Conservation (phyloP, 2,329 filamentous ascomycete genomes). For the Hirsutella minnesotensis region DNA sequence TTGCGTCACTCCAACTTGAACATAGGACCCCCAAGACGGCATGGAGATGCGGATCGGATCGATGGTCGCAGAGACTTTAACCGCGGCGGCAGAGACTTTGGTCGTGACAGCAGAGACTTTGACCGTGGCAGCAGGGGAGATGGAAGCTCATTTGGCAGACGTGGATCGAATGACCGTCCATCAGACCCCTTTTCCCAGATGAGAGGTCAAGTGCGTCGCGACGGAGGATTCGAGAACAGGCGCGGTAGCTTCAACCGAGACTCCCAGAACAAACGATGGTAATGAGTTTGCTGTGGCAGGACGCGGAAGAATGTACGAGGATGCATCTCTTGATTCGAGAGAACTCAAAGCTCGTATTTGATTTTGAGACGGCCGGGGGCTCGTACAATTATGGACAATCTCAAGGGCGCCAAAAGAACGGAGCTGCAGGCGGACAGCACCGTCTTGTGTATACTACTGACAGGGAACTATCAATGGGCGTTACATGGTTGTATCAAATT, state of each 20-base stretch:
- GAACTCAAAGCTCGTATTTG: not conserved
- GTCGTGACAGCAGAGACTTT: not conserved
- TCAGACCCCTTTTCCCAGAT: slow-evolving; percentile 16
- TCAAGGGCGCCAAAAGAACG: not conserved
- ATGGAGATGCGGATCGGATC: not conserved
- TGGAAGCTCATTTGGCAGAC: slow-evolving; percentile 3
- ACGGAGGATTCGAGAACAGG: slow-evolving; percentile 10
- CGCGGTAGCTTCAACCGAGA: slow-evolving; percentile 9
- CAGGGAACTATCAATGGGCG: not conserved
- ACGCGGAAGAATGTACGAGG: too few relatives aligned
- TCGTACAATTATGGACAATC: not conserved
- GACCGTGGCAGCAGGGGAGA: slow-evolving; percentile 7
- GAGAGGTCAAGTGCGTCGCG: slow-evolving; percentile 13
- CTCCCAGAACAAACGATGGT: not conserved
- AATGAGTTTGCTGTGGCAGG: too few relatives aligned
- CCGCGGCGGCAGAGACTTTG: not conserved
- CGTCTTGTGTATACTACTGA: not conserved
- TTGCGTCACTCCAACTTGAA: slow-evolving; percentile 22
- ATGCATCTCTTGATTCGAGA: too few relatives aligned
- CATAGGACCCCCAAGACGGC: slow-evolving; percentile 11
- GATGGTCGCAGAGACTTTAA: not conserved
- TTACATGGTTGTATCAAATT: not conserved
- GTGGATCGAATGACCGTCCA: not conserved
- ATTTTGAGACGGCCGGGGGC: not conserved
- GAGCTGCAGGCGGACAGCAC: not conserved